Conservation (phyloP, 2,329 filamentous ascomycete species). For the Colletotrichum sp. region DNA sequence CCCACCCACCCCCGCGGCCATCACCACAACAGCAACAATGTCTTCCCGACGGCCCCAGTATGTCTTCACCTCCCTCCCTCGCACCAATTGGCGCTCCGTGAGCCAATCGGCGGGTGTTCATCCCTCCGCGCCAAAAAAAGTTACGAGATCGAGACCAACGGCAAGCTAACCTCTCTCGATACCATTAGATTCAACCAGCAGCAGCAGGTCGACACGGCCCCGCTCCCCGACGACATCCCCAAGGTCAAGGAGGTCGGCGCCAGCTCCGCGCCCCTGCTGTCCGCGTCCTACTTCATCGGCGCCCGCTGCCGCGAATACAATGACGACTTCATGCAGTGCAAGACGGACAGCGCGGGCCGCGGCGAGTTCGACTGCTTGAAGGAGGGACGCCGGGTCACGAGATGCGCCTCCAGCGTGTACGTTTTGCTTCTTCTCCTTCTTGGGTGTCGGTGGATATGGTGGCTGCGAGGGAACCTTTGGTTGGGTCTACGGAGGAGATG, state of each 20-base stretch:
- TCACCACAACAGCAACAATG: constrained; percentile 36
- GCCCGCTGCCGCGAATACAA: constrained; percentile 94
- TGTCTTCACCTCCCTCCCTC: constrained; percentile 24
- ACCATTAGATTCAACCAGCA: constrained; percentile 86
- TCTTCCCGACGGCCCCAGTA: constrained; percentile 48
- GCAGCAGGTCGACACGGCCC: constrained; percentile 93
- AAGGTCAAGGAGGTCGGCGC: constrained; percentile 92
- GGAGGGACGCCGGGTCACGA: constrained; percentile 94
- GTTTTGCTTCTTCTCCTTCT: constrained; percentile 41
- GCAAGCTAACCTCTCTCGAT: background rate
- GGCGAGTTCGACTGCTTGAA: constrained; percentile 95
- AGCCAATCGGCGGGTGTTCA: background rate
- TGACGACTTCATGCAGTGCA: constrained; percentile 99
- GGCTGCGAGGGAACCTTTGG: background rate
- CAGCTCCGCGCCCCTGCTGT: constrained; percentile 89
- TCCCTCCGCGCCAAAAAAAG: background rate
- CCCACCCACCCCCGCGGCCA: background rate
- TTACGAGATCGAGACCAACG: background rate
- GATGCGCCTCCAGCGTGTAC: constrained; percentile 96
- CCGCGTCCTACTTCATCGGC: constrained; percentile 95
- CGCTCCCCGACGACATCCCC: constrained; percentile 89
- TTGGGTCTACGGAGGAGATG: background rate
- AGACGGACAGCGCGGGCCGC: constrained; percentile 87
- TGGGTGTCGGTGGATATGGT: background rate
- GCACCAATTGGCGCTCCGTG: background rate